A percentile compares a stretch with the other conserved stretches of the same genome.
Evolutionary conservation across 768 basidiomycete genomes (phyloP).

Genomic region (Saitozyma podzolica): DNA sequence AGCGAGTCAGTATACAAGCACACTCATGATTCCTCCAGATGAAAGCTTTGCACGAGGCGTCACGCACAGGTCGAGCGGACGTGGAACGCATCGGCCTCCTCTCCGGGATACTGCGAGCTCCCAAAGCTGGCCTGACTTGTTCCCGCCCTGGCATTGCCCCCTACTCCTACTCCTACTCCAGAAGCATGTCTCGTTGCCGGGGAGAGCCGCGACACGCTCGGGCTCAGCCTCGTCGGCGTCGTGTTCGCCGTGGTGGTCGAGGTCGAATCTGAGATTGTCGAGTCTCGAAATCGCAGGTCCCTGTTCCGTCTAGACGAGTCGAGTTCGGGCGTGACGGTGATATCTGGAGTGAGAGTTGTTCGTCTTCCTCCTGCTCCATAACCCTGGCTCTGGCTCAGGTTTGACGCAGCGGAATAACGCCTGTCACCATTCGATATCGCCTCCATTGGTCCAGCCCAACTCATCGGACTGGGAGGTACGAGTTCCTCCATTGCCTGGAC

Average conservation of each 20-base stretch:
- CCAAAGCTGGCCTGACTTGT: constrained; percentile 31
- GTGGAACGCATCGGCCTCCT: constrained; percentile 52
- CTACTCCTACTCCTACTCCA: background rate
- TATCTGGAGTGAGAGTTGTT: background rate
- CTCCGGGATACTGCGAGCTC: constrained; percentile 45
- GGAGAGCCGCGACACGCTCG: no score
- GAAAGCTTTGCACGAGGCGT: background rate
- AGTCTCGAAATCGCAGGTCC: no score
- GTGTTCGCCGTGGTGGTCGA: background rate
- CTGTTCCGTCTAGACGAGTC: background rate
- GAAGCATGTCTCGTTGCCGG: no score
- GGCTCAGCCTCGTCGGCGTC: background rate
- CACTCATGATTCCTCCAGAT: background rate
- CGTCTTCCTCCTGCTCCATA: background rate
- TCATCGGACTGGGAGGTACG: background rate
- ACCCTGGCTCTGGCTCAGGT: background rate
- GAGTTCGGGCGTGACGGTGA: constrained; percentile 1
- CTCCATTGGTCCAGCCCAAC: constrained; percentile 10
- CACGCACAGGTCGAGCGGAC: constrained; percentile 52
- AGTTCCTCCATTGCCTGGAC: constrained; percentile 8
- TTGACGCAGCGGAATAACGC: constrained; percentile 4
- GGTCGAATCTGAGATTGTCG: no score
- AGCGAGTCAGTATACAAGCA: background rate
- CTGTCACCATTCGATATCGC: constrained; percentile 7
- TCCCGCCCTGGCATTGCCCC: constrained; percentile 7